Base-by-base conservation (phyloP, 1,284 basidiomycete genomes). In the Inonotus hispidus region DNA sequence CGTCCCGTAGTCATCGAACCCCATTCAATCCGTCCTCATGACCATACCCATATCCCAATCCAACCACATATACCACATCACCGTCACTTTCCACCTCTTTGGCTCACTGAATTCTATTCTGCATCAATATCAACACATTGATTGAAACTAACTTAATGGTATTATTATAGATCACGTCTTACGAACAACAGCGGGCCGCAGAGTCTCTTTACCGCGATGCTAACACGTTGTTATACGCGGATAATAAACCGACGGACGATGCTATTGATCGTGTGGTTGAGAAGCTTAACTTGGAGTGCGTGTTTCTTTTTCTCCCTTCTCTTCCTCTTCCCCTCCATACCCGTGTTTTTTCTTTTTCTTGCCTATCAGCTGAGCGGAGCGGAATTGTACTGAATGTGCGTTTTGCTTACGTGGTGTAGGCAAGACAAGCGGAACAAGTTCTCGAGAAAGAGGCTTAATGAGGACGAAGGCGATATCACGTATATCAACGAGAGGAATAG, bases 401-500 rank as follows among this genome's bases (percentile, higher is more conserved):
- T 32, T 32, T 32, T 32, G 3, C 32, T 50, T 2, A n/a, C n/a
- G n/a, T n/a, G n/a, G n/a, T 53, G 29, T 66, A 95, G 92, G 67
- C 83, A 93, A 65, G 91, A 93, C 75, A 91, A 92, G 77, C 88
- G 91, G 71, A 81, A 84, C 70, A 95, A 92, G 70, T 89, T 93
- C 75, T 92, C 90, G 39, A 80, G 95, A 66, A 92, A 93, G 74
- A 83, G 94, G 62, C 79, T 80, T 71, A 95, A 96, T 75, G 94
- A 98, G 69, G 88, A 91, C 57, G 90, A 96, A 65, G 94, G 91
- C 59, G 94, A 98, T 67, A 92, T 99, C 73, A 98, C 94, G 13
- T 99, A 99, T 72, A 99, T 99, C 85, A 99, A 99, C 80, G 93
- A 98, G 73, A 88, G 90, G 73, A 99, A 99, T 78, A 88, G 93